Conservation (phyloP, 441 rosid species). For the Daphne laureola region DNA sequence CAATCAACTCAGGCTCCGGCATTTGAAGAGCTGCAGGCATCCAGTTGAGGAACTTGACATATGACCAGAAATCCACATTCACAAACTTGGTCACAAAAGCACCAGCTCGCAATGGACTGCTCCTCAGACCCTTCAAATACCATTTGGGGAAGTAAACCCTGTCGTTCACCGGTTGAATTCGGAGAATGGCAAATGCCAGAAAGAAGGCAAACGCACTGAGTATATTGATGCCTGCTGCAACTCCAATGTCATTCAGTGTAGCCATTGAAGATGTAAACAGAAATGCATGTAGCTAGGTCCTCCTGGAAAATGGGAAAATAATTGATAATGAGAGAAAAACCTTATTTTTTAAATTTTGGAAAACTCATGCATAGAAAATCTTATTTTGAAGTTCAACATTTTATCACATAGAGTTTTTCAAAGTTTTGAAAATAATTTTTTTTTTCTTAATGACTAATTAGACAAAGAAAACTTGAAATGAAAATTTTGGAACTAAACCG, state of each 20-base stretch:
- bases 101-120: constrained; percentile 58
- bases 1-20: constrained; percentile 93
- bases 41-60: constrained; percentile 75
- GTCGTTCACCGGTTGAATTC: constrained; percentile 94
- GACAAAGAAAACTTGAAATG: no score
- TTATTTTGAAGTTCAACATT: no score
- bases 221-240: constrained; percentile 81
- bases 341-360: no score
- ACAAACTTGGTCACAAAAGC: constrained; percentile 62
- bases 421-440: no score
- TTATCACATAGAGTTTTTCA: no score
- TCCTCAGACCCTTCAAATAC: constrained; percentile 85
- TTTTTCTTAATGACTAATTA: no score
- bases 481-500: no score
- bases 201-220: constrained; percentile 67
- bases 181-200: constrained; percentile 73
- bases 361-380: no score
- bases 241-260: constrained; percentile 63
- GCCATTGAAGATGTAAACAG: constrained; percentile 33
- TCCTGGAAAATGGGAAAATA: no score
- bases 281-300: no score
- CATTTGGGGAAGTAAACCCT: constrained; percentile 98
- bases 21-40: constrained; percentile 89
- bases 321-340: no score
- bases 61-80: constrained; percentile 69